Percentiles rank a stretch among this genome's conserved stretches.
These are phyloP conservation scores for Debaryomyces robertsiae DNA, from an alignment of 1,139 yeast genomes.

Conservation along the genomic window DNA sequence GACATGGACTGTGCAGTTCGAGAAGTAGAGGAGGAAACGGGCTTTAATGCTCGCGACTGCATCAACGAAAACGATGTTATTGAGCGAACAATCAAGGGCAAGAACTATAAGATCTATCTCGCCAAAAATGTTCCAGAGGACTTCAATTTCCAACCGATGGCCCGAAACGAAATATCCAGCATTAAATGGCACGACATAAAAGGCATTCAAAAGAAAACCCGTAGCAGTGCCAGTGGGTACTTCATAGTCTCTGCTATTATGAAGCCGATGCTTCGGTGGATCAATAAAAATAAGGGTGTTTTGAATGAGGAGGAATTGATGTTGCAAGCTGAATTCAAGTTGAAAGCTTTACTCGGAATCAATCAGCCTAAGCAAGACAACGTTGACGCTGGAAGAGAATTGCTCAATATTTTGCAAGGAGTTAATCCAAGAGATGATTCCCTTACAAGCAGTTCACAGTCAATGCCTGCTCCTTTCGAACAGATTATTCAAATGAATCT, in stretches of 20 bases:
- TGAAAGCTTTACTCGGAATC: conserved; percentile 66
- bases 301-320: conserved; percentile 58
- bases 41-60: conserved; percentile 74
- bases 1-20: conserved; percentile 93
- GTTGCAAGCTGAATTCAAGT: conserved; percentile 59
- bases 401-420: conserved; percentile 63
- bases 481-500: conserved; percentile 25
- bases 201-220: conserved; percentile 36
- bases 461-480: conserved; percentile 9
- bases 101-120: conserved; percentile 82
- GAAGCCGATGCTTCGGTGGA: conserved; percentile 61
- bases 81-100: conserved; percentile 81
- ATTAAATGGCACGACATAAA: conserved; percentile 50
- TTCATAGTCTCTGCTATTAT: conserved; percentile 64
- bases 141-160: conserved; percentile 72
- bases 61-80: conserved; percentile 71
- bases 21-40: conserved; percentile 95
- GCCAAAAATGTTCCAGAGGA: conserved; percentile 80
- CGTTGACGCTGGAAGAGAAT: conserved; percentile 74
- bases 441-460: conserved; percentile 10
- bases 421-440: conserved; percentile 20
- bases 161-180: conserved; percentile 79
- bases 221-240: conserved; percentile 47
- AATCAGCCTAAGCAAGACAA: conserved; percentile 25
- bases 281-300: conserved; percentile 54